Evolutionary conservation across 306 rosid genomes (phyloP), one percentile per base, ranked within the genome.

Genomic region (Vigna unguiculata): DNA sequence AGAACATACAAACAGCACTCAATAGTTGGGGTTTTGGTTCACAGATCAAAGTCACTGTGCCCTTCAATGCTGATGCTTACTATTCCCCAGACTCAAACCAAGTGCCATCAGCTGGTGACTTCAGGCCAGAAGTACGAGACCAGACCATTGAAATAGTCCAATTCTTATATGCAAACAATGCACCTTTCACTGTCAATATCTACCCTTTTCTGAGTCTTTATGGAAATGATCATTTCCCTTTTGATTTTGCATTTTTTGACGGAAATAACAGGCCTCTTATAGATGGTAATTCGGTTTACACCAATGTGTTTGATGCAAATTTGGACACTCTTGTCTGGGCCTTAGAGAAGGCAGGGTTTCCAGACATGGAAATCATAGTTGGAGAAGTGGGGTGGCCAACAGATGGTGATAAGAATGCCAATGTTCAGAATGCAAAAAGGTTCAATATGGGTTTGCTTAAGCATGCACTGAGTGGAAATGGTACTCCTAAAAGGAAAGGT

Each of bases 381-480:
- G 98, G 98, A 57, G 98, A 93, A 80, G 91, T 93, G 6, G 98
- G 98, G 34, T 93, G 98, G 98, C 96, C 98, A 19, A 90, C 96
- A 5, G 98, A 93, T 66, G 96, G 94, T 7, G 96, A 90, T 71
- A 84, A 75, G 47, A 67, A 86, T 57, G 96, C 96, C 17, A 90
- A 85, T 55, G 45, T 86, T 21, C 75, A 61, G 57, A 81, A 86
- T 41, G 98, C 98, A 16, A 83, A 84, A 61, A 88, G 88, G 70
- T 93, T 93, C 77, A 93, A 87, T 83, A 88, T 85, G 79, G 96
- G 96, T 58, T 75, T 93, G 83, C 78, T 93, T 14, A 78, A 75
- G 38, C 94, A 87, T 78, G 85, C 78, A 30, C 38, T 87, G 22
- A 87, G 91, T 75, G 93, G 93, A 51, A 82, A 82, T 41, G 98